These are phyloP conservation scores for Tetrahymena malaccensis DNA, from an alignment of 73 alveolate genomes.

Conservation along the genomic window DNA sequence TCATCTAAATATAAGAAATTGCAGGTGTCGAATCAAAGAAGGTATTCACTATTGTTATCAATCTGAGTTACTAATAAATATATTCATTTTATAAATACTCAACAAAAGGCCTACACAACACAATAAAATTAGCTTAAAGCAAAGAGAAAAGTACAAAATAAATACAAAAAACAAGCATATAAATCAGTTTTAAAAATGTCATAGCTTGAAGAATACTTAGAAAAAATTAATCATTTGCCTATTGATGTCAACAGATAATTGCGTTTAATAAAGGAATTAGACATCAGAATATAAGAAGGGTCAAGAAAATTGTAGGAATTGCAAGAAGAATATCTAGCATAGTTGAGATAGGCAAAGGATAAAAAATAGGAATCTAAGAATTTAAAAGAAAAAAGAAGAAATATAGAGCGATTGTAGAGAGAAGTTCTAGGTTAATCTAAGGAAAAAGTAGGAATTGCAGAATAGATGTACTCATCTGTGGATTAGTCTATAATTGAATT, in stretches of 20 bases:
- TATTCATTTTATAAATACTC: neutral
- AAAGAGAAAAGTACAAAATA: neutral
- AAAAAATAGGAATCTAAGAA: neutral
- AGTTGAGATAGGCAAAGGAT: neutral
- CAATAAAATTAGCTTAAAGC: neutral
- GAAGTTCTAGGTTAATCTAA: neutral
- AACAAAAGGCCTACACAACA: neutral
- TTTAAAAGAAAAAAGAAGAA: neutral
- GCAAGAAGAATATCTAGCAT: neutral
- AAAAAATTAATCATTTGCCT: neutral
- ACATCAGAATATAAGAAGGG: neutral
- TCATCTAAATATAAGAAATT: neutral
- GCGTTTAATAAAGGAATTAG: neutral
- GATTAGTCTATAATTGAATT: neutral
- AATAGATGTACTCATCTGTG: neutral
- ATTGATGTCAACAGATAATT: neutral
- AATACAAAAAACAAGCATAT: neutral
- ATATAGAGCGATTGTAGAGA: neutral
- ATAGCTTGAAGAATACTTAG: neutral
- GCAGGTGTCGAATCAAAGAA: neutral
- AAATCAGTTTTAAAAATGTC: neutral
- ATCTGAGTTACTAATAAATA: neutral
- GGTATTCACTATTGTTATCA: neutral
- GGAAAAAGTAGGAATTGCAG: neutral
- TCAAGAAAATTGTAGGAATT: neutral